A percentile compares a stretch with the other conserved stretches of the same genome.
Evolutionary conservation across 2,329 filamentous ascomycete species (phyloP).

Genomic region (Tolypocladium amazonense): DNA sequence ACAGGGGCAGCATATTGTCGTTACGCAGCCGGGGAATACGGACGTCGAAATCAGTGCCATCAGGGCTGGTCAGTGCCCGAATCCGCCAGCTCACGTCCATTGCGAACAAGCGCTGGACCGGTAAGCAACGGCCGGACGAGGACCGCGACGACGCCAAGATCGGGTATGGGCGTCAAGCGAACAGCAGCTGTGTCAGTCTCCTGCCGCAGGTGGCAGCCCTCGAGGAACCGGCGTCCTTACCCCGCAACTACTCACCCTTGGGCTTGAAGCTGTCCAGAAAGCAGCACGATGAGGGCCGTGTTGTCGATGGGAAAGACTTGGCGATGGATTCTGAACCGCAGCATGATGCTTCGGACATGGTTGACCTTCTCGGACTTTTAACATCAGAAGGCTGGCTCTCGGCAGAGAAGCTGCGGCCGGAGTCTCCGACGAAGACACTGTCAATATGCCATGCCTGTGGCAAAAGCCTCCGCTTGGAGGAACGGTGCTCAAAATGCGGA

Average conservation of each 20-base stretch:
- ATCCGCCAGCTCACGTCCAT: slow-evolving; percentile 17
- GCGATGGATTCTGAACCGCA: slow-evolving; percentile 5
- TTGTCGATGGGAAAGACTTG: slow-evolving; percentile 1
- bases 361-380: slow-evolving; percentile 34
- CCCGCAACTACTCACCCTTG: neutral
- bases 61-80: slow-evolving; percentile 17
- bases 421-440: slow-evolving; percentile 12
- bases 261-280: neutral
- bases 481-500: slow-evolving; percentile 35
- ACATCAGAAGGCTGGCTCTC: slow-evolving; percentile 35
- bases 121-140: slow-evolving; percentile 2
- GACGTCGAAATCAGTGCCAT: slow-evolving; percentile 9
- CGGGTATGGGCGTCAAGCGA: slow-evolving; percentile 16
- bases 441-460: slow-evolving; percentile 41
- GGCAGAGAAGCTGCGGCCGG: slow-evolving; percentile 19
- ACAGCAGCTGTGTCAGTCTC: slow-evolving; percentile 13
- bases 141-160: slow-evolving; percentile 14
- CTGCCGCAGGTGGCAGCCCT: slow-evolving; percentile 11
- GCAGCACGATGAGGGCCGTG: slow-evolving; percentile 1
- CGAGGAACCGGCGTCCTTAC: neutral
- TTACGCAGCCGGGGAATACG: slow-evolving; percentile 3
- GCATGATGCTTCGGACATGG: slow-evolving; percentile 34
- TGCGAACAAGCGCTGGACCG: slow-evolving; percentile 3
- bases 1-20: slow-evolving; percentile 1
- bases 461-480: slow-evolving; percentile 23